These are phyloP conservation scores for Lolium multiflorum DNA, from an alignment of 176 grass and related monocot species.

Conservation along the genomic window DNA sequence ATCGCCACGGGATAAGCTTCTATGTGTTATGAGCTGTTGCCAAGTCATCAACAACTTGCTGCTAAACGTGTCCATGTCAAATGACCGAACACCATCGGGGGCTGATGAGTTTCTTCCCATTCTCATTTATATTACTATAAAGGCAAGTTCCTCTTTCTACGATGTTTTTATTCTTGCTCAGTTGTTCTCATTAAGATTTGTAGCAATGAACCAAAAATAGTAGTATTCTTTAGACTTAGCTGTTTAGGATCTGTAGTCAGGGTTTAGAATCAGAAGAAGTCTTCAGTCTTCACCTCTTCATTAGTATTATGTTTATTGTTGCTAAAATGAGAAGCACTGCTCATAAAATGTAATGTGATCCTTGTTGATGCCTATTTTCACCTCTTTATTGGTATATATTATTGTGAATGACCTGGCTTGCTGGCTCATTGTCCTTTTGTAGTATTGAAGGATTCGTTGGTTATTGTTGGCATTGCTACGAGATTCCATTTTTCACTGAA, in stretches of 20 bases:
- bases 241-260: not conserved
- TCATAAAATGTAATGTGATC: no score
- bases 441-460: not conserved
- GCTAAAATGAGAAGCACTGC: no score
- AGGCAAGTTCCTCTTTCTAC: no score
- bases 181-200: constrained; percentile 12
- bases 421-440: not conserved
- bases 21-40: constrained; percentile 89
- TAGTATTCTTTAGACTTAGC: not conserved
- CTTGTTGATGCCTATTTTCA: no score
- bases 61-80: constrained; percentile 78
- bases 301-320: no score
- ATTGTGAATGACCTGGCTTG: not conserved
- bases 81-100: constrained; percentile 63
- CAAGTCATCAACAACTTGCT: constrained; percentile 97
- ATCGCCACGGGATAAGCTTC: constrained; percentile 84
- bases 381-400: no score
- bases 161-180: not conserved
- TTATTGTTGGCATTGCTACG: not conserved
- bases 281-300: no score
- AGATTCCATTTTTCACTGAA: no score
- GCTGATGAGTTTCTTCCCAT: constrained; percentile 97
- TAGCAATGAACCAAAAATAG: not conserved
- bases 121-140: constrained; percentile 63
- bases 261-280: no score